Evolutionary conservation across 495 filamentous ascomycete genomes (phyloP), one percentile per base, ranked within the genome.

Genomic region (Aspergillus taichungensis): DNA sequence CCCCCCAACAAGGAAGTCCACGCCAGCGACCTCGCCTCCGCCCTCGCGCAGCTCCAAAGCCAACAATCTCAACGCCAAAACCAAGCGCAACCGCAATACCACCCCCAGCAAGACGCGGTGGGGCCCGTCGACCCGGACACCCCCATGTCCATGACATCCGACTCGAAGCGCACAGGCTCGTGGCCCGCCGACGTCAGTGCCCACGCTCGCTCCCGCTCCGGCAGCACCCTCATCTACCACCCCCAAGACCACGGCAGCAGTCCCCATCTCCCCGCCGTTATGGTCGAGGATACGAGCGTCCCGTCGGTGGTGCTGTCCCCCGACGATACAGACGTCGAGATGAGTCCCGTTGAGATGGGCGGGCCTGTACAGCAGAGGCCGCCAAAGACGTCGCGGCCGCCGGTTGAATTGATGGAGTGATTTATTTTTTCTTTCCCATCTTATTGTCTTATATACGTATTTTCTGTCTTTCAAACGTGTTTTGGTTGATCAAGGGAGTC

Each of bases 1-100:
- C 85, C 91, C 3, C 92, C 92, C 29, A 98, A 98, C 63, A 90
- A 88, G 65, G 82, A 87, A 47, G 88, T 95, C 7, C 86, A 95
- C 56, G 89, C 92, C 6, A 84, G 86, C 42, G 92, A 98, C 61
- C 71, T 98, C 29, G 88, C 87, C 0, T 69, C 74, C 27, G 92
- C 94, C 4, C 71, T 98, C 12, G 75, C 83, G 5, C 80, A 78
- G 54, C 61, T 95, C 46, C 71, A 74, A 36, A 74, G 69, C 6
- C 54, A 75, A 31, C 54, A 55, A 11, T 45, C 50, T 4, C 18
- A 24, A 24, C 18, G 4, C 18, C 18, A 24, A 24, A 24, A 24
- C 18, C 18, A 24, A 24, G 1, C 18, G 18, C 18, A 24, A 24
- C 18, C 18, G 18, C 18, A 24, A 24, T 24, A 24, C 18, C 4